Evolutionary conservation across 2,329 filamentous ascomycete genomes (phyloP), one percentile per base, ranked within the genome.

Genomic region (Penicillium sp.): DNA sequence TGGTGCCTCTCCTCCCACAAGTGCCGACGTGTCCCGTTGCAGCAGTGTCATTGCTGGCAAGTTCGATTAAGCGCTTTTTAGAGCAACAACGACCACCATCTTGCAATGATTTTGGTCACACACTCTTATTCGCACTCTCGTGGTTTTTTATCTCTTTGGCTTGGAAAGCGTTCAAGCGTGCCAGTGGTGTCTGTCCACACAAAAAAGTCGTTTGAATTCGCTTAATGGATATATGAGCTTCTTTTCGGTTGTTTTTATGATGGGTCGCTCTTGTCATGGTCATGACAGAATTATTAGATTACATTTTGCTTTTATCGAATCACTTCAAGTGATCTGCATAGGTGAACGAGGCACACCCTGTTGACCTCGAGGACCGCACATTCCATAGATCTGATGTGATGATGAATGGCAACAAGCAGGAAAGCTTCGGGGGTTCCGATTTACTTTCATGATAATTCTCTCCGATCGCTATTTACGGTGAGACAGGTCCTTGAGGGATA

Each of bases 11-110:
- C 70, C 72, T n/a, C 69, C 72, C 6, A 70, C 72, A 28, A 75
- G 72, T 64, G 70, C 72, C 43, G 70, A 71, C 42, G 73, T 76
- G 25, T 76, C 73, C 50, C 73, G 73, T n/a, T 70, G 66, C 62
- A 71, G 66, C 61, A 77, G 74, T 59, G 63, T 75, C 54, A 63
- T 72, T 28, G 66, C 73, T 35, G 66, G 61, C 55, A 74, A 73
- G 51, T 54, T 68, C 50, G 65, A 66, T 41, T 74, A 57, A 67
- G 54, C 55, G 51, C 25, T 22, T 22, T 50, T 28, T 28, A 12
- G 11, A 52, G 15, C 35, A 17, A 52, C 39, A 20, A 34, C n/a
- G 14, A 8, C 5, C 15, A 39, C 38, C 5, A 43, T 41, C 20
- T 39, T 25, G 6, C 15, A 49, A 59, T 54, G 14, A 34, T 37